phyloP scores from a whole-genome alignment of 345 rosid genomes.

The Citropsis articulata region DNA sequence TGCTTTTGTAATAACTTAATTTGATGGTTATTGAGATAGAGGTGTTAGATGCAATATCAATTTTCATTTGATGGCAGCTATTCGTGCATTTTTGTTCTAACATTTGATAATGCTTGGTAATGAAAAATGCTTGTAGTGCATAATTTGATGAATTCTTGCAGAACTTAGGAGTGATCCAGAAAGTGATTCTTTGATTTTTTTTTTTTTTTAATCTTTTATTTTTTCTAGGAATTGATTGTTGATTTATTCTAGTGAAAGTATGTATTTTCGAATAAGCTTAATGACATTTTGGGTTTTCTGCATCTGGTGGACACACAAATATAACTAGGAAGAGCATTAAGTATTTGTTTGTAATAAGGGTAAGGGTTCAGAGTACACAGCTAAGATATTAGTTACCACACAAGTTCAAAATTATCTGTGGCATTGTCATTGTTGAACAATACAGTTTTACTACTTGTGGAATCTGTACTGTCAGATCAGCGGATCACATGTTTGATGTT shows the following conservation, averaged over 20 bases:
- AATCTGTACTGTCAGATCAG: not conserved
- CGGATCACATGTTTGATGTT: not conserved
- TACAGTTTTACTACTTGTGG: not conserved
- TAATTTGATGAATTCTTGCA: not conserved
- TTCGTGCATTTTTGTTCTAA: not conserved
- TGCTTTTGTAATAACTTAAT: not conserved
- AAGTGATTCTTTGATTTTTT: not conserved
- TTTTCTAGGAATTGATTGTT: not conserved
- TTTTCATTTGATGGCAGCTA: not conserved
- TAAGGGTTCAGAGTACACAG: not conserved
- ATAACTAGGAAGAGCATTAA: not conserved
- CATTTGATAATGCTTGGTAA: not conserved
- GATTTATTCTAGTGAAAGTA: slow-evolving; percentile 2
- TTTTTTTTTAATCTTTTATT: not conserved
- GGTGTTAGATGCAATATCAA: not conserved
- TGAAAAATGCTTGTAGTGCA: not conserved
- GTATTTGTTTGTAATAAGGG: not conserved
- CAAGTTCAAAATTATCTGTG: not conserved
- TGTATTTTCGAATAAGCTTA: not conserved
- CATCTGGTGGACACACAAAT: not conserved
- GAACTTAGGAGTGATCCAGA: not conserved
- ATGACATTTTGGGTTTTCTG: not conserved
- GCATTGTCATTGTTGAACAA: not conserved
- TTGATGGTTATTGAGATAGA: not conserved
- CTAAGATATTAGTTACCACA: not conserved